Evolutionary conservation across 1,139 yeast genomes (phyloP).

Genomic region (Arxiozyma telluris): DNA sequence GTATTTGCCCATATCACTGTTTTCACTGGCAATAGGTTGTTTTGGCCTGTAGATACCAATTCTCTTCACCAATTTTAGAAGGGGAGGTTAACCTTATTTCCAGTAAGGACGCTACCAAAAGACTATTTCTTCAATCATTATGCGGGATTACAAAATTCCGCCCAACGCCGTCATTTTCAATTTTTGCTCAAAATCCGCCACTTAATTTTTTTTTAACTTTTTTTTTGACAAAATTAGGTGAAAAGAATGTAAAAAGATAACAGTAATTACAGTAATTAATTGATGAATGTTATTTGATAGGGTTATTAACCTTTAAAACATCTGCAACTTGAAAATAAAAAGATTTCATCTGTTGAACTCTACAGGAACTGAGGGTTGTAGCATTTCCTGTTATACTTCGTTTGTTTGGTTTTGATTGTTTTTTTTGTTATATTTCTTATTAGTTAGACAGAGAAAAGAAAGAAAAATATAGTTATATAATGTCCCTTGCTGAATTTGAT

Average conservation of each 20-base stretch:
- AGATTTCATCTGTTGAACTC: neutral
- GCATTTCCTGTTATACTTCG: neutral
- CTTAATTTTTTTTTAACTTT: neutral
- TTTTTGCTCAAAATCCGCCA: too few relatives aligned
- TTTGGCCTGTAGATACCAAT: too few relatives aligned
- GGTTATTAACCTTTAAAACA: neutral
- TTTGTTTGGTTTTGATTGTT: too few relatives aligned
- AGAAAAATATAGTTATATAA: neutral
- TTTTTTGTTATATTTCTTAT: too few relatives aligned
- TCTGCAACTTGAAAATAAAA: neutral
- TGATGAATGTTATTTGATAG: neutral
- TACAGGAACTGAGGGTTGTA: neutral
- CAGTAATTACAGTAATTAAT: too few relatives aligned
- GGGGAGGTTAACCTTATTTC: too few relatives aligned
- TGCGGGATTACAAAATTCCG: neutral
- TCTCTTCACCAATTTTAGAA: too few relatives aligned
- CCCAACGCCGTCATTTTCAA: neutral
- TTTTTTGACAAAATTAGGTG: too few relatives aligned
- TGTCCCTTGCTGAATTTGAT: conserved; percentile 34
- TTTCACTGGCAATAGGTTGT: too few relatives aligned
- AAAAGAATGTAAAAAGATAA: too few relatives aligned
- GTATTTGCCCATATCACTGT: too few relatives aligned
- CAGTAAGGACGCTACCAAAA: neutral
- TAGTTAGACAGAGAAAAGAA: neutral
- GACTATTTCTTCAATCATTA: neutral